phyloP scores from a whole-genome alignment of 495 filamentous ascomycete species.

The Penicillium daleae region DNA sequence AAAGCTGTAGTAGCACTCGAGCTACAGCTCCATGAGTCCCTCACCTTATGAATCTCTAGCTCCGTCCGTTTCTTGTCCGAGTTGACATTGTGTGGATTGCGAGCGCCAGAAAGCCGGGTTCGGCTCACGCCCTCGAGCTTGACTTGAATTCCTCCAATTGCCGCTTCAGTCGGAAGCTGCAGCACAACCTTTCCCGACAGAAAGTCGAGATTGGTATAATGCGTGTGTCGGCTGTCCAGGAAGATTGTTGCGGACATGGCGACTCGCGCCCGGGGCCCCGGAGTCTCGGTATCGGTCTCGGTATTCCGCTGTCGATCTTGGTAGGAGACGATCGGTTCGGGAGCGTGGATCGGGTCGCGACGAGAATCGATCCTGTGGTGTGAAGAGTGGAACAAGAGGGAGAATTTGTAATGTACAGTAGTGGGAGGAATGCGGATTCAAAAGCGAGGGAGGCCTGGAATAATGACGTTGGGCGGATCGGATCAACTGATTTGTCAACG shows the following conservation, averaged over 20 bases:
- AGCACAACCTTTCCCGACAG: constrained; percentile 73
- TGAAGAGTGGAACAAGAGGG: not conserved
- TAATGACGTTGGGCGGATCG: constrained; percentile 32
- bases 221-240: constrained; percentile 71
- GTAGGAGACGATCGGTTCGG: not conserved
- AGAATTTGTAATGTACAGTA: not conserved
- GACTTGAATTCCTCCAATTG: constrained; percentile 78
- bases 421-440: constrained; percentile 22
- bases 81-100: constrained; percentile 63
- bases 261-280: constrained; percentile 30
- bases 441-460: constrained; percentile 21
- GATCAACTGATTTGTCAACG: constrained; percentile 26
- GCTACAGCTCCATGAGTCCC: constrained; percentile 11
- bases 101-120: constrained; percentile 59
- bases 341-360: constrained; percentile 2
- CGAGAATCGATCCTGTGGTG: not conserved
- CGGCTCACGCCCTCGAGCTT: constrained; percentile 92
- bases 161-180: constrained; percentile 61
- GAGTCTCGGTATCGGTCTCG: constrained; percentile 10
- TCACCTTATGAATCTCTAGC: constrained; percentile 79
- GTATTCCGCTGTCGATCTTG: constrained; percentile 6
- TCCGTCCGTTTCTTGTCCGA: constrained; percentile 62
- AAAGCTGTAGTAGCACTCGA: not conserved
- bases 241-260: constrained; percentile 78
- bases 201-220: constrained; percentile 89